These are phyloP conservation scores for Picea sitchensis DNA, from an alignment of 75 land plant genomes.

Conservation along the genomic window DNA sequence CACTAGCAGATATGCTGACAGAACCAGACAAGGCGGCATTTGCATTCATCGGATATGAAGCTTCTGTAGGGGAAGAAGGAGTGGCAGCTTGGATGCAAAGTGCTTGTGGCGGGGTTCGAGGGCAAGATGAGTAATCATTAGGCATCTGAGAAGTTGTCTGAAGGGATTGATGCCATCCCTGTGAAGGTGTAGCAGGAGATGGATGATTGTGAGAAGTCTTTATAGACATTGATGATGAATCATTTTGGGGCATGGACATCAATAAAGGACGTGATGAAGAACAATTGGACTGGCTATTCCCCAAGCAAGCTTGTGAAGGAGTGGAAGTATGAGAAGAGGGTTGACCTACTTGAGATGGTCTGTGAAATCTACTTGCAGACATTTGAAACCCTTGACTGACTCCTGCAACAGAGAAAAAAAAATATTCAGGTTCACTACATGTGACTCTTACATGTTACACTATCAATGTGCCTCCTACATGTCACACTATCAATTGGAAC, in stretches of 20 bases:
- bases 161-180: background rate
- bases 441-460: background rate
- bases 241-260: background rate
- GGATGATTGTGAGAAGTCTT: background rate
- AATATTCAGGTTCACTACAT: background rate
- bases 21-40: background rate
- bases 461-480: background rate
- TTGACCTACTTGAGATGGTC: background rate
- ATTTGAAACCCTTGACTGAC: background rate
- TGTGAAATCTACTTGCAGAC: background rate
- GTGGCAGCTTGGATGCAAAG: background rate
- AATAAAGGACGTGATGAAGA: background rate
- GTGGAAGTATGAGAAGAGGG: background rate
- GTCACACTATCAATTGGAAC: background rate
- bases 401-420: background rate
- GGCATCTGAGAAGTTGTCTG: background rate
- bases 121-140: constrained; percentile 4
- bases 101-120: constrained; percentile 9
- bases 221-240: background rate
- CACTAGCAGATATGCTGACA: background rate
- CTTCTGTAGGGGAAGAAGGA: background rate
- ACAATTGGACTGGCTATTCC: background rate
- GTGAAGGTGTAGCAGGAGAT: background rate
- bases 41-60: background rate
- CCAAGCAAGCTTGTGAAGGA: background rate